Conservation (phyloP, 2,329 filamentous ascomycete genomes). For the Plenodomus tracheiphilus region DNA sequence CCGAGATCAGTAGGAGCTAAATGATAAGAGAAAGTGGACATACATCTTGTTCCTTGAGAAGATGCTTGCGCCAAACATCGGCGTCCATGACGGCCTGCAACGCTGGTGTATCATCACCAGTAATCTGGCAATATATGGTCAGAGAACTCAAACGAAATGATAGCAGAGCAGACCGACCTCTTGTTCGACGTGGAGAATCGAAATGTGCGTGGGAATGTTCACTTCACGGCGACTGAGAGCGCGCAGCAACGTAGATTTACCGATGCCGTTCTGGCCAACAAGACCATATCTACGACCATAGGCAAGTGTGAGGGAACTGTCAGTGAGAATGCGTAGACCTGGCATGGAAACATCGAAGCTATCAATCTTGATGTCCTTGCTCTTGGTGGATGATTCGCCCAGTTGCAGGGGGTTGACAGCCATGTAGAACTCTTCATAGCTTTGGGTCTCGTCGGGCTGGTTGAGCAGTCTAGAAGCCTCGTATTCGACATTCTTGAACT, state of each 20-base stretch:
- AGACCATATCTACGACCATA: conserved; percentile 95
- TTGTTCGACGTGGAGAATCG: conserved; percentile 98
- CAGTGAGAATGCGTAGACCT: conserved; percentile 83
- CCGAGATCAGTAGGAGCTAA: conserved; percentile 1
- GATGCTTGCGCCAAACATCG: conserved; percentile 96
- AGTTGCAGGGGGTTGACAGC: conserved; percentile 95
- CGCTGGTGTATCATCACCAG: conserved; percentile 91
- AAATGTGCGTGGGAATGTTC: conserved; percentile 93
- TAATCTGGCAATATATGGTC: conserved; percentile 62
- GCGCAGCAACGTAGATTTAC: conserved; percentile 79
- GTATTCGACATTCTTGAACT: conserved; percentile 97
- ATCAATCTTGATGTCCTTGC: conserved; percentile 98
- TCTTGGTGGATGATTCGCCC: conserved; percentile 74
- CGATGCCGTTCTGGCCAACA: conserved; percentile 99
- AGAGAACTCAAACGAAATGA: conserved; percentile 4
- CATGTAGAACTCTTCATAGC: conserved; percentile 99
- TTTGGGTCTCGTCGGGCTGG: conserved; percentile 79
- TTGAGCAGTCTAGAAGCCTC: conserved; percentile 90
- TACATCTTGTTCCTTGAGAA: conserved; percentile 84
- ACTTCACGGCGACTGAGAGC: conserved; percentile 92
- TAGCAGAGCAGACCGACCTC: conserved; percentile 62
- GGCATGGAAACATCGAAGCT: conserved; percentile 93
- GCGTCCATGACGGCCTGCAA: conserved; percentile 94
- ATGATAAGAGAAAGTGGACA: conserved; percentile 34
- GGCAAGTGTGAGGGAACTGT: conserved; percentile 86